phyloP scores from a whole-genome alignment of 75 land plant species.

The Picea glauca region DNA sequence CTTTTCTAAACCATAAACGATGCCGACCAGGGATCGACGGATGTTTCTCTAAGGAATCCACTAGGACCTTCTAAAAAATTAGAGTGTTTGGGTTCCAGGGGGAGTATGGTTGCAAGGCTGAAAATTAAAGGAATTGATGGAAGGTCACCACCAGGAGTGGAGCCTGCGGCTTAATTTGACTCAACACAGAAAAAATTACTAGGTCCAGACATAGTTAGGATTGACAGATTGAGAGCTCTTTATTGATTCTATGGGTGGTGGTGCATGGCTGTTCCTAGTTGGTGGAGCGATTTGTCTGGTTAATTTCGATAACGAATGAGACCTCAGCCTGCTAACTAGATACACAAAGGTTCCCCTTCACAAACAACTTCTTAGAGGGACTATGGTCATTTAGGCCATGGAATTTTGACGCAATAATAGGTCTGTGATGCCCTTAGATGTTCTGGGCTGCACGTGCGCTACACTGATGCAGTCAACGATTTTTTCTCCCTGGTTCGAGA shows the following conservation, averaged over 20 bases:
- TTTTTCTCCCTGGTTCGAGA: too few relatives aligned
- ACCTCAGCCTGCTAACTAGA: conserved; percentile 91
- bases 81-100: conserved; percentile 7
- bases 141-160: conserved; percentile 62
- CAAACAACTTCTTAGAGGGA: too few relatives aligned
- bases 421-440: too few relatives aligned
- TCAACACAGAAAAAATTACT: conserved; percentile 50
- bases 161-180: conserved; percentile 57
- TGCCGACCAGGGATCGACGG: conserved; percentile 22
- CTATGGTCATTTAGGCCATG: too few relatives aligned
- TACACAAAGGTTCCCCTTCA: too few relatives aligned
- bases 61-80: conserved; percentile 1
- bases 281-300: conserved; percentile 91
- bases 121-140: conserved; percentile 59
- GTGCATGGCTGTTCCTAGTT: conserved; percentile 59
- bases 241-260: conserved; percentile 65
- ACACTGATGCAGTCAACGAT: too few relatives aligned
- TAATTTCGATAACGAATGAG: conserved; percentile 93
- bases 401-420: too few relatives aligned
- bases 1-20: background rate
- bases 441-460: too few relatives aligned
- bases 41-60: conserved; percentile 6
- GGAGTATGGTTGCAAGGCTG: conserved; percentile 55
- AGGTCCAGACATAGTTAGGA: conserved; percentile 56
- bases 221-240: conserved; percentile 56